Base-by-base conservation (phyloP, 164 flowering plant species). In the Vitis rupestris region DNA sequence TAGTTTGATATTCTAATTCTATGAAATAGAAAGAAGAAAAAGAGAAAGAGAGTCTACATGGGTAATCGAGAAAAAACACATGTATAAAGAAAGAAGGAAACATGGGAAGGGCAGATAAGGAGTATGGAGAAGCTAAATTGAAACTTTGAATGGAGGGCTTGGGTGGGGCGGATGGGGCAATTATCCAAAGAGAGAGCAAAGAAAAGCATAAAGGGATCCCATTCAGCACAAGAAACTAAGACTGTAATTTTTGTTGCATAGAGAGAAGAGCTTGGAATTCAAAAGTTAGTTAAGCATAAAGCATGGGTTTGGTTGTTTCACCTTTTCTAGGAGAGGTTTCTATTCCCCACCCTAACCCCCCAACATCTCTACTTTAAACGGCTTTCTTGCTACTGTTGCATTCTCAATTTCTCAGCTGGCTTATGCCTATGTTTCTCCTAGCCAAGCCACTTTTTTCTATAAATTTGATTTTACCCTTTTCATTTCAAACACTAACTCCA, bases 121-220 rank as follows among this genome's bases (percentile, higher is more conserved):
- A 50, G 3, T 14, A 7, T 30, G 44, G 29, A 37, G 54, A 8
- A 47, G 37, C 57, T 63, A 27, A 29, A 67, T 72, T 68, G 48
- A 61, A 60, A 62, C 66, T 78, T 67, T 70, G 74, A 64, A 63
- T 49, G 65, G 63, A 31, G 67, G 65, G 52, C 47, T 48, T 58
- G 64, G 64, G 60, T 10, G 37, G 59, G 57, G 60, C 50, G 63
- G 44, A 37, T 37, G 44, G 44, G 44, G 44, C 44, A 37, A 37
- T 37, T 37, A 70, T 31, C 68, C 59, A 50, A 70, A 69, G 69
- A 57, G 70, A 70, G 60, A 69, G 64, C 50, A 75, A 84, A 80
- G 81, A 79, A 85, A 85, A 85, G 88, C 84, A 78, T 82, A 81
- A 82, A 85, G 84, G 74, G 66, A 76, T 68, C 16, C 78, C 85